Base-by-base conservation (phyloP, 257 asterid genomes). In the Leonotis leonurus region DNA sequence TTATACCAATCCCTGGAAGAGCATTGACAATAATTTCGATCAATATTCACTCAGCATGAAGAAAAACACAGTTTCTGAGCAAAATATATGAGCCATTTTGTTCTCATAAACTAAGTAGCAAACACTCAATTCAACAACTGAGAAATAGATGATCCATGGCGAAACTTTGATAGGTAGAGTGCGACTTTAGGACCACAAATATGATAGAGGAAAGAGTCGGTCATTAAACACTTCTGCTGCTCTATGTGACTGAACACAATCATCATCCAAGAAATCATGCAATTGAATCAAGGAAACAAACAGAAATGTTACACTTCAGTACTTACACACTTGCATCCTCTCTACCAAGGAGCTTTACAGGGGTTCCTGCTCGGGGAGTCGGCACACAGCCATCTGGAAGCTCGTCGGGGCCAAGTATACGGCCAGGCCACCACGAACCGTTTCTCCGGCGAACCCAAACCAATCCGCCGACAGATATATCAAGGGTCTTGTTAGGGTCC, bases 401-500 rank as follows among this genome's bases (percentile, higher is more conserved):
- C 63, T 86, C 96, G 20, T 83, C 89, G 6, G 73, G 69, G 63
- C 86, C 82, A 37, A 89, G 80, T 75, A 92, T 80, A 72, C 84
- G 85, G 32, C 91, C 99, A 3, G 97, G 97, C 97, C 99, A 92
- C 99, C 99, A 92, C 6, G 95, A 81, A 67, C 96, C 97, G 39
- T 92, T 89, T 62, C 95, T 72, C 71, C 97, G 73, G 2, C 90
- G 93, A 65, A 92, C 94, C 99, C 99, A 92, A 65, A 92, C 96
- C 83, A 92, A 59, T 12, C 85, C 90, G 5, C 97, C 97, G 18
- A 80, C 89, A 32, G 83, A 78, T 14, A 76, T 22, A 73, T 86
- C 90, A 64, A 86, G 70, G 76, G 69, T 81, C 77, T 82, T 86
- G 48, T 32, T 71, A 69, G 64, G 64, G 18, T 76, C 72, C 71